Evolutionary conservation across 768 basidiomycete genomes (phyloP), one percentile per base, ranked within the genome.

Genomic region (Cyclocybe aegerita): DNA sequence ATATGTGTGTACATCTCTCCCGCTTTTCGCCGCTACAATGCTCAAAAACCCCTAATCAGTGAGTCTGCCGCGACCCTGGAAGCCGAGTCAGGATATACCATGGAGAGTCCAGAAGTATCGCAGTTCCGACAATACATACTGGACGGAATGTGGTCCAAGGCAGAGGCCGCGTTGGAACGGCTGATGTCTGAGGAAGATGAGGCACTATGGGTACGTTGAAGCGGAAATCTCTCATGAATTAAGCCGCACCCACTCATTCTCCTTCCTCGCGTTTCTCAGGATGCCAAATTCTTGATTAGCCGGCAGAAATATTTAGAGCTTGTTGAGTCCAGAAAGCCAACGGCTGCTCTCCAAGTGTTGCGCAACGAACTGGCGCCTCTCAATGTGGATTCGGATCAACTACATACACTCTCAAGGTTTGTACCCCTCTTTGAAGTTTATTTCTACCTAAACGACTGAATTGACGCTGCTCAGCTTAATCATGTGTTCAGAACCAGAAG

Each of bases 271-370:
- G 52, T 53, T 51, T 59, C 53, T 43, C 60, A 96, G 88, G 85
- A 89, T 60, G 87, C 89, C 15, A 83, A 76, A 53, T 97, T 95
- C 68, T 74, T 95, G 53, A 90, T 99, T 56, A 86, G 85, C 53
- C 87, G 90, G 69, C 97, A 99, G 79, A 95, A 97, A 71, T 99
- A 97, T 68, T 77, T 98, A 37, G 97, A 99, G 64, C 75, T 91
- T 14, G 75, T 99, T 43, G 96, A 98, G 62, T 79, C 81, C 4
- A 81, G 80, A 60, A 84, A 86, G 70, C 88, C 84, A 2, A 89
- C 89, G 39, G 77, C 80, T 53, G 97, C 97, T 10, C 70, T 99
- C 36, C 80, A 86, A 48, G 89, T 96, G 7, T 73, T 99, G 43
- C 83, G 97, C 41, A 84, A 87, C 54, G 94, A 97, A 63, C 73